These are phyloP conservation scores for Colletotrichum tropicale DNA, from an alignment of 2,329 filamentous ascomycete genomes.

Conservation along the genomic window DNA sequence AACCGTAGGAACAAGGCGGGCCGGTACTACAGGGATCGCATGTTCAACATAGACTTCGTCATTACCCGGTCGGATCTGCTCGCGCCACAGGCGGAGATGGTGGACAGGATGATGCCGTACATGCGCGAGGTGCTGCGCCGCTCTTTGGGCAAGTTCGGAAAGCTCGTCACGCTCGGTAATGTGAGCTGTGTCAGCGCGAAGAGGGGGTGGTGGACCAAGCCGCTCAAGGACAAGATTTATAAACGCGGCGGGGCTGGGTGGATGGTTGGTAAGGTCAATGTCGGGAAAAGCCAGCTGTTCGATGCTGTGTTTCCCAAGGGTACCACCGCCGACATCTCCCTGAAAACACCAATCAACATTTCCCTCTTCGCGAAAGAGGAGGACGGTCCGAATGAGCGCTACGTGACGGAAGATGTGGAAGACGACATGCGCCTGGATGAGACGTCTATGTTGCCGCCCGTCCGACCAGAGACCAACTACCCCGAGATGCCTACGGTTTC, in stretches of 20 bases:
- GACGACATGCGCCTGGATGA: conserved; percentile 37
- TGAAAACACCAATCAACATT: conserved; percentile 4
- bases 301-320: conserved; percentile 86
- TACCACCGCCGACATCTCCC: conserved; percentile 11
- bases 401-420: conserved; percentile 20
- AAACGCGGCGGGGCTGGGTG: conserved; percentile 84
- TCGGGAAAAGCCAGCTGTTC: conserved; percentile 94
- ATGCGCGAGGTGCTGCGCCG: conserved; percentile 78
- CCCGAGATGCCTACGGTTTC: conserved; percentile 88
- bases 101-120: conserved; percentile 87
- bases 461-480: conserved; percentile 73
- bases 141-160: conserved; percentile 70
- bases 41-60: conserved; percentile 85
- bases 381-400: background rate
- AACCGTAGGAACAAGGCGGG: conserved; percentile 77
- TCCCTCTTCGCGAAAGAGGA: conserved; percentile 18
- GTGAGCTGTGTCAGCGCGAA: conserved; percentile 85
- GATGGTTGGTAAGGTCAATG: conserved; percentile 98
- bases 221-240: conserved; percentile 86
- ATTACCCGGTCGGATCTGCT: conserved; percentile 89
- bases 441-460: conserved; percentile 73
- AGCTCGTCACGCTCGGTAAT: conserved; percentile 83
- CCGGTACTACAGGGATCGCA: conserved; percentile 69
- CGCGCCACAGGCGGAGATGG: conserved; percentile 81
- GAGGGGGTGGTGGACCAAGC: conserved; percentile 87